phyloP scores from a whole-genome alignment of 352 stramenopile species.

The Ophiocytium majus region DNA sequence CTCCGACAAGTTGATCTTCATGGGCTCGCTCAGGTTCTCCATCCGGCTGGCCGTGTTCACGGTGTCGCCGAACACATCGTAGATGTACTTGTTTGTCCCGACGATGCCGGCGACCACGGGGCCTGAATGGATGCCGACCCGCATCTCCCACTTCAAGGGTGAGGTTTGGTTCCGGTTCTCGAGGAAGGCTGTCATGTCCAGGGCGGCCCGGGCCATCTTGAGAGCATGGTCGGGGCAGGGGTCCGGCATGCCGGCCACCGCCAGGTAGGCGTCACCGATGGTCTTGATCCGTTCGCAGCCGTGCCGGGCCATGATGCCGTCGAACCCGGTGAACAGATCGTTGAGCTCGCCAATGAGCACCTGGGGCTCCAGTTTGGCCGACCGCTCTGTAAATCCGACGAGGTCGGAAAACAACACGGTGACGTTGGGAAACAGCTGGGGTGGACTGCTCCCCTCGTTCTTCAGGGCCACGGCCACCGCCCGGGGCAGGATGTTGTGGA shows the following conservation, averaged over 20 bases:
- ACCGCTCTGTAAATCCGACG: background rate
- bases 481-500: background rate
- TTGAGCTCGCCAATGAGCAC: background rate
- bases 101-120: conserved; percentile 73
- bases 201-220: background rate
- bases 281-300: background rate
- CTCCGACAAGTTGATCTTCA: background rate
- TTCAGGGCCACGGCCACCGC: background rate
- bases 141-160: conserved; percentile 67
- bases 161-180: background rate
- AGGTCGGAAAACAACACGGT: background rate
- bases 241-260: background rate
- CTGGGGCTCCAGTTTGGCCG: background rate
- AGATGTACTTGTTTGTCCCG: conserved; percentile 65
- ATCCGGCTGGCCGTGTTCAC: background rate
- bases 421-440: background rate
- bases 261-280: conserved; percentile 6
- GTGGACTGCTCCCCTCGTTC: background rate
- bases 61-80: background rate
- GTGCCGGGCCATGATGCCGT: background rate
- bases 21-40: background rate
- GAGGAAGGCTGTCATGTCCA: background rate
- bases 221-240: background rate
- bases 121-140: conserved; percentile 72
- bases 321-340: background rate